A percentile compares a stretch with the other conserved stretches of the same genome.
Evolutionary conservation across 164 flowering plant genomes (phyloP).

Genomic region (Dillenia suffruticosa): DNA sequence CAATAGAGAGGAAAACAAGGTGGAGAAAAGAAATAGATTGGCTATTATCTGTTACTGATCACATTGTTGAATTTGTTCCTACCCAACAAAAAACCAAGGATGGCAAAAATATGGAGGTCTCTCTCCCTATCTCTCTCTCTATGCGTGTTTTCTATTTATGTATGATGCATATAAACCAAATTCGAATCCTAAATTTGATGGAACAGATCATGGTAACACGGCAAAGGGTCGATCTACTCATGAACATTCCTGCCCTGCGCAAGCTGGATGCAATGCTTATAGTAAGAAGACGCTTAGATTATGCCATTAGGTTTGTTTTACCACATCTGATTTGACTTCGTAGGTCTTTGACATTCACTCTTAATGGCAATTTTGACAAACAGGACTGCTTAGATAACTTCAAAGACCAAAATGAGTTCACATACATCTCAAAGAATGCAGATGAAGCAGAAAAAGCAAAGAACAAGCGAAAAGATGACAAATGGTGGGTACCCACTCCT

Average conservation of each 20-base stretch:
- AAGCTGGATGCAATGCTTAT: slow-evolving; percentile 89
- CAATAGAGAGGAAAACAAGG: slow-evolving; percentile 56
- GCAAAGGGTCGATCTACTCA: slow-evolving; percentile 73
- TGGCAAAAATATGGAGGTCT: slow-evolving; percentile 74
- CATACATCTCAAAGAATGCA: slow-evolving; percentile 38
- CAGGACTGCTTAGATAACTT: slow-evolving; percentile 68
- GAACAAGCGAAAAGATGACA: slow-evolving; percentile 47
- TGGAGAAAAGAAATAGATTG: slow-evolving; percentile 91
- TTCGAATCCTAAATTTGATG: neutral
- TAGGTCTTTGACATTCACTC: neutral
- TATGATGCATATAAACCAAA: too few species aligned
- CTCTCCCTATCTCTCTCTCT: neutral
- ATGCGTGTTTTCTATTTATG: neutral
- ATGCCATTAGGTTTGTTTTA: too few species aligned
- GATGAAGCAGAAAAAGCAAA: slow-evolving; percentile 30
- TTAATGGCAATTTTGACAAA: neutral
- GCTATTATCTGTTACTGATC: slow-evolving; percentile 89
- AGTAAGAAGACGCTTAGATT: slow-evolving; percentile 32
- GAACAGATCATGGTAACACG: slow-evolving; percentile 79
- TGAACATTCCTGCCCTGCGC: slow-evolving; percentile 85
- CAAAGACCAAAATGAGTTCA: slow-evolving; percentile 55
- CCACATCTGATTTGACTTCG: too few species aligned
- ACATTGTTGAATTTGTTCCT: slow-evolving; percentile 88
- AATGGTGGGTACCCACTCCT: slow-evolving; percentile 78
- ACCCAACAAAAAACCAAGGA: slow-evolving; percentile 65